phyloP scores from a whole-genome alignment of 2,329 filamentous ascomycete species.

The Penicillium rolfsii region DNA sequence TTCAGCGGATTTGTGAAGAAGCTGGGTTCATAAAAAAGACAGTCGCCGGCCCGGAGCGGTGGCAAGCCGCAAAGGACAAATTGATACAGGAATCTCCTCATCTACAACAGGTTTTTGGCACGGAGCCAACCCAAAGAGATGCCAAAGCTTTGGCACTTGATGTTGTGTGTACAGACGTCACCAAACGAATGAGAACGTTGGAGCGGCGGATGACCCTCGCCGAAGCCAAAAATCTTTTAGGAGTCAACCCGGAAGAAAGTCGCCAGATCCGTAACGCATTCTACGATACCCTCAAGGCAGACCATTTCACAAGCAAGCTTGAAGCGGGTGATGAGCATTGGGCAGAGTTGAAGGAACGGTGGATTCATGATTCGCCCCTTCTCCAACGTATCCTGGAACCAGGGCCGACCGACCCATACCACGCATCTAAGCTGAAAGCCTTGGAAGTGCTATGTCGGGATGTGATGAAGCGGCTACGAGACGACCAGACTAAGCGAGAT shows the following conservation, averaged over 20 bases:
- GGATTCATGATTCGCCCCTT: slow-evolving; percentile 63
- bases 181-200: slow-evolving; percentile 72
- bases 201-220: slow-evolving; percentile 70
- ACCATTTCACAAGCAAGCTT: slow-evolving; percentile 72
- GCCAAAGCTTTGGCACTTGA: slow-evolving; percentile 72
- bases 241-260: slow-evolving; percentile 69
- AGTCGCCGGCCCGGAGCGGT: slow-evolving; percentile 69
- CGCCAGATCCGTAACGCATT: slow-evolving; percentile 69
- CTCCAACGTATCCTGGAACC: slow-evolving; percentile 59
- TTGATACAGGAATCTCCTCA: slow-evolving; percentile 68
- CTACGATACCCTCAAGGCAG: slow-evolving; percentile 65
- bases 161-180: slow-evolving; percentile 78
- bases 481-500: slow-evolving; percentile 64
- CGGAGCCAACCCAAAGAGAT: slow-evolving; percentile 61
- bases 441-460: slow-evolving; percentile 74
- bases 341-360: slow-evolving; percentile 68
- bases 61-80: slow-evolving; percentile 70
- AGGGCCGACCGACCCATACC: slow-evolving; percentile 56
- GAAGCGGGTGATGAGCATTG: slow-evolving; percentile 73
- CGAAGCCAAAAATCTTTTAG: slow-evolving; percentile 73
- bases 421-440: slow-evolving; percentile 63
- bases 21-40: slow-evolving; percentile 75
- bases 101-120: slow-evolving; percentile 64
- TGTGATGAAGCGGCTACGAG: slow-evolving; percentile 74
- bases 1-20: slow-evolving; percentile 70